phyloP scores from a whole-genome alignment of 2,329 filamentous ascomycete genomes.

The Colletotrichum abscissum region DNA sequence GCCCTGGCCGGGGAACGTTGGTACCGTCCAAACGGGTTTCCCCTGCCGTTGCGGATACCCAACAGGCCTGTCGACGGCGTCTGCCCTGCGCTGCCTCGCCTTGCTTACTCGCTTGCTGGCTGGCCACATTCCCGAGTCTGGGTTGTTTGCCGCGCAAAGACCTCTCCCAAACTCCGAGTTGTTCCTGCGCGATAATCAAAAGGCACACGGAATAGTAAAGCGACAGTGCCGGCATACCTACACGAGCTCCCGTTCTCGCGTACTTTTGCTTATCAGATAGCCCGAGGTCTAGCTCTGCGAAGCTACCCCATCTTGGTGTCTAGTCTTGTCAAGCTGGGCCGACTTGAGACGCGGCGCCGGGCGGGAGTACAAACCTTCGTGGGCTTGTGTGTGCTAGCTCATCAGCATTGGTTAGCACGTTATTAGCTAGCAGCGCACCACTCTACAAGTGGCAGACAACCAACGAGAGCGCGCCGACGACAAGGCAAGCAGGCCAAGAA shows the following conservation, averaged over 20 bases:
- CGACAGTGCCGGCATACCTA: not conserved
- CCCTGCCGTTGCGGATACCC: not conserved
- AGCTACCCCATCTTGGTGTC: not conserved
- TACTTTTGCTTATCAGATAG: not conserved
- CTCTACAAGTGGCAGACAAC: not conserved
- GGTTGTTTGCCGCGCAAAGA: not conserved
- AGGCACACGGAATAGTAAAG: not conserved
- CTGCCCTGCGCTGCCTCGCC: not conserved
- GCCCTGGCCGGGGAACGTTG: not conserved
- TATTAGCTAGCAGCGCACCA: not conserved
- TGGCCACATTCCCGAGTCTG: not conserved
- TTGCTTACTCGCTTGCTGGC: not conserved
- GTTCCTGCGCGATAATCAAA: not conserved
- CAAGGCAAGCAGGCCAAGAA: not conserved
- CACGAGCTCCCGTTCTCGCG: not conserved
- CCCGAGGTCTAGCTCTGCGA: not conserved
- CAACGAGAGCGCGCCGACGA: not conserved
- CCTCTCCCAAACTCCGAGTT: not conserved
- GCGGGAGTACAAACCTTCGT: not conserved
- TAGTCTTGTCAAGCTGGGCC: not conserved
- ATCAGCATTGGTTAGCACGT: not conserved
- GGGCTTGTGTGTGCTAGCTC: not conserved
- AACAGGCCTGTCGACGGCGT: not conserved
- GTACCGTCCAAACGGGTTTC: slow-evolving; percentile 16
- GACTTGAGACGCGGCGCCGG: slow-evolving; percentile 2